Evolutionary conservation across 2,329 filamentous ascomycete species (phyloP), one percentile per base, ranked within the genome.

Genomic region (Talaromyces sp.): DNA sequence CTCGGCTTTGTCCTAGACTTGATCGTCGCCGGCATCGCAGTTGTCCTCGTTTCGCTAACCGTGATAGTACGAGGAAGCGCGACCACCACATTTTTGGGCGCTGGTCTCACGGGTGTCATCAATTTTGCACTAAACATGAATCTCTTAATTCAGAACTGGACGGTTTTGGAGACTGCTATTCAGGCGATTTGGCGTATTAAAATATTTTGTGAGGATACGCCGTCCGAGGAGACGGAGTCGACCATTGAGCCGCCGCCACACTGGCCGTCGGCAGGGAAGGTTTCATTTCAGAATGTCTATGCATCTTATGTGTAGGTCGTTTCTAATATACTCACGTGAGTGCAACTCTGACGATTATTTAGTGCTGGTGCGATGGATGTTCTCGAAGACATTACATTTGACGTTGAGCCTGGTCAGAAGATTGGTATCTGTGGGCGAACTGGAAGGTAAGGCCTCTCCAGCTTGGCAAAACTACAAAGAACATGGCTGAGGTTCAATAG

Each of bases 171-270:
- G 66, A 86, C 83, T 0, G 79, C 80, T 39, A 79, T 87, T 44
- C 84, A 84, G 7, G 83, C 83, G 8, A 79, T 87, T 5, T 75
- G 80, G 5, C 77, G 84, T 21, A 78, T 86, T 63, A 83, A 82
- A 68, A 76, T 77, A 16, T 86, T 85, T 64, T 77, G 75, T 1
- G 73, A 75, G 5, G 76, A 74, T 39, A 77, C 79, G 1, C 67
- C 75, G 6, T 75, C 73, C 0, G 82, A 84, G 66, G 75, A 83
- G 46, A 71, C 16, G 11, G 25, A 18, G 5, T 42, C 37, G 2
- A 58, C 25, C 14, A 23, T 31, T 25, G 39, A 58, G 1, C 25
- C 40, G 4, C 39, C 37, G 16, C 31, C 21, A 3, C 23, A 44
- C 7, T 58, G 39, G 56, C 56, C 56, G 1, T 31, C 28, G 6